Percentiles rank a stretch among this genome's conserved stretches.
phyloP scores from a whole-genome alignment of 352 stramenopile genomes.

The Plasmopara muralis region DNA sequence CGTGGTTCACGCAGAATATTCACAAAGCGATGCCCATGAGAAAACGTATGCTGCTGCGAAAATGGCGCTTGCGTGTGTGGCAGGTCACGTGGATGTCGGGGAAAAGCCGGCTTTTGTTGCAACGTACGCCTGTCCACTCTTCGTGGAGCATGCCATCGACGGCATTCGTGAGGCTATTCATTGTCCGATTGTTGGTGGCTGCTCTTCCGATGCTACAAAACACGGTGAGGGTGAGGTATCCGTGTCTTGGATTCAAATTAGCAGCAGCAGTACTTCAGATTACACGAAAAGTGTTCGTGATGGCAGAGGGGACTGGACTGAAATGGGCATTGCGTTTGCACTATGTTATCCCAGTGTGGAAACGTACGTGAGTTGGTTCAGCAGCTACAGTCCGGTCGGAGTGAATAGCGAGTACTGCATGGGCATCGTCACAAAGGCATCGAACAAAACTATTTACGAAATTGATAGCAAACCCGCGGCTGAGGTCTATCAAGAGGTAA shows the following conservation, averaged over 20 bases:
- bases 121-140: constrained; percentile 74
- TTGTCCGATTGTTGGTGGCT: constrained; percentile 78
- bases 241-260: constrained; percentile 84
- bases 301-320: constrained; percentile 63
- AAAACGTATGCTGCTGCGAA: constrained; percentile 74
- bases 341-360: constrained; percentile 82
- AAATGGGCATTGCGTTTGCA: constrained; percentile 78
- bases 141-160: constrained; percentile 77
- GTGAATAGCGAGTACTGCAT: constrained; percentile 76
- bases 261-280: constrained; percentile 71
- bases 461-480: constrained; percentile 80
- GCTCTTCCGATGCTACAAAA: constrained; percentile 70
- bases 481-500: constrained; percentile 76
- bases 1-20: constrained; percentile 75
- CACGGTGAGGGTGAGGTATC: constrained; percentile 59
- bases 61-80: constrained; percentile 47
- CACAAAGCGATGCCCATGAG: constrained; percentile 66
- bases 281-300: constrained; percentile 74
- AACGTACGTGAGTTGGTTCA: constrained; percentile 84
- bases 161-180: constrained; percentile 73
- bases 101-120: constrained; percentile 77
- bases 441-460: constrained; percentile 80
- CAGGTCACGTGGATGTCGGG: constrained; percentile 45
- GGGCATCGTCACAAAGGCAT: constrained; percentile 80
- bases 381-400: constrained; percentile 72